Evolutionary conservation across 1,284 basidiomycete genomes (phyloP).

Genomic region (Rhodofomes roseus): DNA sequence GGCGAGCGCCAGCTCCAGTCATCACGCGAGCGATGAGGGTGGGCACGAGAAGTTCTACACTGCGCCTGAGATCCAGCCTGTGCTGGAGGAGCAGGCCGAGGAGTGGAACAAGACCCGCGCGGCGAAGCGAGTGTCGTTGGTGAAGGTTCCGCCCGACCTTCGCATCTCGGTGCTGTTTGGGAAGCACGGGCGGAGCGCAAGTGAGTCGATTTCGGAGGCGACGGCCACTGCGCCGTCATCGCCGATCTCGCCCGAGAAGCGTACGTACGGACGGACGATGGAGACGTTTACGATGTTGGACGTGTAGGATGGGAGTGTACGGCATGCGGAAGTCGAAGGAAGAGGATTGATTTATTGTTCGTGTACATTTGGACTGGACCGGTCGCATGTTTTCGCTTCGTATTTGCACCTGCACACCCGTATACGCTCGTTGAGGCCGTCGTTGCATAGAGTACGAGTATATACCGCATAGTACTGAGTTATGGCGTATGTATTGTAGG

Average conservation of each 20-base stretch:
- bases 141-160: slow-evolving; percentile 62
- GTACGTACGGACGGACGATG: slow-evolving; percentile 8
- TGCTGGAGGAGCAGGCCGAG: slow-evolving; percentile 72
- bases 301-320: slow-evolving; percentile 7
- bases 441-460: slow-evolving; percentile 8
- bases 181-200: slow-evolving; percentile 18
- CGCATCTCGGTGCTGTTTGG: slow-evolving; percentile 32
- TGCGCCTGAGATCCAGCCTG: slow-evolving; percentile 38
- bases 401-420: not conserved
- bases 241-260: slow-evolving; percentile 7
- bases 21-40: slow-evolving; percentile 12
- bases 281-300: slow-evolving; percentile 20
- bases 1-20: slow-evolving; percentile 19
- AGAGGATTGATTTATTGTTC: not conserved
- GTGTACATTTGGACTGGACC: not conserved
- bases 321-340: not conserved
- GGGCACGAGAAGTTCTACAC: slow-evolving; percentile 44
- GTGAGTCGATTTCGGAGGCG: slow-evolving; percentile 15
- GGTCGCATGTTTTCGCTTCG: not conserved
- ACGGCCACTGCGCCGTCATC: slow-evolving; percentile 14
- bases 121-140: slow-evolving; percentile 79
- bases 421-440: not conserved
- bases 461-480: slow-evolving; percentile 7
- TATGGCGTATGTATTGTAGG: slow-evolving; percentile 13
- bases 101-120: slow-evolving; percentile 83